These are phyloP conservation scores for Hericium rajendrae DNA, from an alignment of 768 basidiomycete genomes.

Conservation along the genomic window DNA sequence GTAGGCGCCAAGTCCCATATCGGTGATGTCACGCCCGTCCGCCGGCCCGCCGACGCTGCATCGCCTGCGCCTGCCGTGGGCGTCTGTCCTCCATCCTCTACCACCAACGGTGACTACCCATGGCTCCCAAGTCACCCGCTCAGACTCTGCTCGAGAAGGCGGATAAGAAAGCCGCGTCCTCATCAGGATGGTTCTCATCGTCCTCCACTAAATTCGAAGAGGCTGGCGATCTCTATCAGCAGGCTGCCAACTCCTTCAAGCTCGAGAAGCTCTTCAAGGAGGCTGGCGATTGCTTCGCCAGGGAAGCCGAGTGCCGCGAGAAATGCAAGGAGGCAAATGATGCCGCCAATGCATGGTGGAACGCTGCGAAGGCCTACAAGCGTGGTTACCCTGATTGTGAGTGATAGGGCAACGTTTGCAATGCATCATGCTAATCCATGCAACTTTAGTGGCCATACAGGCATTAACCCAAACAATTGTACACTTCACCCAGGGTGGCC, in stretches of 20 bases:
- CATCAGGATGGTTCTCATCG: constrained; percentile 83
- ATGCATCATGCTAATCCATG: neutral
- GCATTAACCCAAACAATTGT: constrained; percentile 78
- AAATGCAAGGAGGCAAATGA: constrained; percentile 82
- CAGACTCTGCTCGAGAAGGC: constrained; percentile 76
- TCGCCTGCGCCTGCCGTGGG: too few relatives aligned
- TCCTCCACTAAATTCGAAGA: constrained; percentile 83
- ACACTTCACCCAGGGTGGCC: constrained; percentile 73
- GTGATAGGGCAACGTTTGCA: constrained; percentile 16
- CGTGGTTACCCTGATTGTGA: constrained; percentile 74
- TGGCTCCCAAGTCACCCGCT: constrained; percentile 72
- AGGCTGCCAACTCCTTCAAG: constrained; percentile 90
- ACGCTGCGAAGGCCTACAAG: constrained; percentile 94
- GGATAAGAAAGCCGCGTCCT: constrained; percentile 84
- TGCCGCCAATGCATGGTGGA: constrained; percentile 99
- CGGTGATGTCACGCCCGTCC: too few relatives aligned
- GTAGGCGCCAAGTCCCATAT: too few relatives aligned
- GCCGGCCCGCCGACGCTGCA: too few relatives aligned
- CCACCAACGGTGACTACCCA: constrained; percentile 20
- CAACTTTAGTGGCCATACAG: constrained; percentile 69
- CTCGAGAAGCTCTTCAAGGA: constrained; percentile 88
- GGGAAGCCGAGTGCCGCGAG: constrained; percentile 92
- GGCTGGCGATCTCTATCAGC: constrained; percentile 90
- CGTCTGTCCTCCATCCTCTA: neutral
- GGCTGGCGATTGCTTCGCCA: constrained; percentile 84